Evolutionary conservation across 2,329 filamentous ascomycete genomes (phyloP), one percentile per base, ranked within the genome.

Genomic region (Cryoendolithus antarcticus): DNA sequence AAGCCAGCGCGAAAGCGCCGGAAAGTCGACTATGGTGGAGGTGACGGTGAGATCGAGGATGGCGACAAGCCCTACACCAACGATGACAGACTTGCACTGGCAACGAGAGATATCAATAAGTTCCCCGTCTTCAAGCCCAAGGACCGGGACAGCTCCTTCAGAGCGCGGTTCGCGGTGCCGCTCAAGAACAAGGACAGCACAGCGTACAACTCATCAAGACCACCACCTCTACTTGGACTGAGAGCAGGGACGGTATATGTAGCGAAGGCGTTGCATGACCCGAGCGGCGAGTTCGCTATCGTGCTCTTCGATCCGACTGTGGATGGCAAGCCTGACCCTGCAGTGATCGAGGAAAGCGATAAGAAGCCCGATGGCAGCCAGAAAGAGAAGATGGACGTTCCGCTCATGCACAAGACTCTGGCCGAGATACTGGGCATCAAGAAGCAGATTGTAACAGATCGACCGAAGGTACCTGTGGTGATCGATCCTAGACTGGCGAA

Each of bases 361-460:
- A 60, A 63, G 54, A 55, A 64, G 40, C 63, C 62, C 24, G 59
- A 65, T 36, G 60, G 58, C 38, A 42, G 45, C 24, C 43, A 45
- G 35, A 35, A 30, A n/a, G 56, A 66, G 5, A 70, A 69, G 54
- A 62, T 89, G 3, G 83, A 93, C 51, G 80, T 74, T 13, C 86
- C 88, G 1, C 62, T 94, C 7, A 80, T 95, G 50, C 89, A 96
- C 64, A 95, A 93, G 66, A 96, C 86, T 59, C 65, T 98, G 44
- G 83, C 88, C 15, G 89, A 98, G 59, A 96, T 98, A 46, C 65
- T 98, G n/a, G 91, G 91, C 1, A 79, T 98, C 52, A 93, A 86
- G 66, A 95, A 95, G 61, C 78, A 85, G 51, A 54, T 55, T 9
- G 52, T 91, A n/a, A 71, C 77, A 24, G 79, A 88, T 34, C 76